These are phyloP conservation scores for Pilobolus umbonatus DNA, from an alignment of 192 early-diverging fungal genomes.

Conservation along the genomic window DNA sequence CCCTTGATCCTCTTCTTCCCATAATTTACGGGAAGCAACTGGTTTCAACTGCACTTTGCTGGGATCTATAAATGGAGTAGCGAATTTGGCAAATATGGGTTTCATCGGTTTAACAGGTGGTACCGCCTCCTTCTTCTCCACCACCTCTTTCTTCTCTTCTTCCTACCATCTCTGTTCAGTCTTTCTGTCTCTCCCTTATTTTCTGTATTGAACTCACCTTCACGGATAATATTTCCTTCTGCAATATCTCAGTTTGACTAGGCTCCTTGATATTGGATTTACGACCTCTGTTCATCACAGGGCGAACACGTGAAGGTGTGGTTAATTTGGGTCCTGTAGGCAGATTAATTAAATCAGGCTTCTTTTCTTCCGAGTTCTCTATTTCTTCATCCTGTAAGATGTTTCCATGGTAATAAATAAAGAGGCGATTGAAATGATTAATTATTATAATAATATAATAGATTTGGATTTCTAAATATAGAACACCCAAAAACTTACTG, in stretches of 20 bases:
- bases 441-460: too few species aligned
- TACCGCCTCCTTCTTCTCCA: neutral
- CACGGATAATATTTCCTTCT: slow-evolving; percentile 21
- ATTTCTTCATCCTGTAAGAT: neutral
- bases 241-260: slow-evolving; percentile 28
- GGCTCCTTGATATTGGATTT: slow-evolving; percentile 13
- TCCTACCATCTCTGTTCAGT: neutral
- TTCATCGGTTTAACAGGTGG: slow-evolving; percentile 35
- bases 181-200: neutral
- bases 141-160: slow-evolving; percentile 5
- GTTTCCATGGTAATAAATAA: neutral
- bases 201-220: slow-evolving; percentile 10
- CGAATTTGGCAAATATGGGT: slow-evolving; percentile 38
- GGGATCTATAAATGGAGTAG: slow-evolving; percentile 31
- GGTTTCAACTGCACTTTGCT: slow-evolving; percentile 24
- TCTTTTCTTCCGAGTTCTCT: neutral
- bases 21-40: slow-evolving; percentile 26
- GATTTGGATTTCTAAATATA: too few species aligned
- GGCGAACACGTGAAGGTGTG: slow-evolving; percentile 20
- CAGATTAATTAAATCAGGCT: slow-evolving; percentile 7
- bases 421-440: too few species aligned
- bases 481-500: too few species aligned
- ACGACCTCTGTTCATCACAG: slow-evolving; percentile 6
- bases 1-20: slow-evolving; percentile 21
- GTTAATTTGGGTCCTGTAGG: slow-evolving; percentile 26